Percentiles rank a stretch among this genome's conserved stretches.
Conservation (phyloP, 129 eudicot species). For the Apium graveolens region DNA sequence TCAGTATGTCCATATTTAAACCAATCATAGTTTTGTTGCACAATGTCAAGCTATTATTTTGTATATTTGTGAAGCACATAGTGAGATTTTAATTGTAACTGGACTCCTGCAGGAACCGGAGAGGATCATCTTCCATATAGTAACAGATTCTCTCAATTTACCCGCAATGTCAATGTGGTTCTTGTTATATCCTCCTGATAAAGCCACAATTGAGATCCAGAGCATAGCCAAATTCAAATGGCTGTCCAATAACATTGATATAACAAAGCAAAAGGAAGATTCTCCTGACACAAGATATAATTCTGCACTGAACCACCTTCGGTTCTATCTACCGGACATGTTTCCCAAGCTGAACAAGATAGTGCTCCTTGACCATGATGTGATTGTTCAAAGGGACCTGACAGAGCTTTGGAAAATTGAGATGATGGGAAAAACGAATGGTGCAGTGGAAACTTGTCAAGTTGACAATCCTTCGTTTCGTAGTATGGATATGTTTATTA, state of each 20-base stretch:
- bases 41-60: not conserved
- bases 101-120: conserved; percentile 57
- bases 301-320: conserved; percentile 69
- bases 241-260: conserved; percentile 36
- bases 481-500: conserved; percentile 51
- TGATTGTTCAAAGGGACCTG: conserved; percentile 83
- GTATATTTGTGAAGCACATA: not conserved
- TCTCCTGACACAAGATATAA: conserved; percentile 70
- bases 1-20: not conserved
- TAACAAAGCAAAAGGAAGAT: conserved; percentile 31
- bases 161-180: conserved; percentile 96
- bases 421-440: conserved; percentile 82
- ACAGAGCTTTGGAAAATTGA: conserved; percentile 53
- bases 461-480: conserved; percentile 58
- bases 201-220: conserved; percentile 61
- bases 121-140: conserved; percentile 69
- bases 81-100: not conserved
- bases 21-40: not conserved
- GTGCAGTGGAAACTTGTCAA: conserved; percentile 77
- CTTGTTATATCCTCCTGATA: conserved; percentile 52
- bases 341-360: conserved; percentile 65
- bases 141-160: conserved; percentile 81
- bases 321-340: conserved; percentile 78
- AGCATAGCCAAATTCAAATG: conserved; percentile 54
- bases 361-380: conserved; percentile 93